Evolutionary conservation across 305 asterid genomes (phyloP).

Genomic region (Solanum chacoense): DNA sequence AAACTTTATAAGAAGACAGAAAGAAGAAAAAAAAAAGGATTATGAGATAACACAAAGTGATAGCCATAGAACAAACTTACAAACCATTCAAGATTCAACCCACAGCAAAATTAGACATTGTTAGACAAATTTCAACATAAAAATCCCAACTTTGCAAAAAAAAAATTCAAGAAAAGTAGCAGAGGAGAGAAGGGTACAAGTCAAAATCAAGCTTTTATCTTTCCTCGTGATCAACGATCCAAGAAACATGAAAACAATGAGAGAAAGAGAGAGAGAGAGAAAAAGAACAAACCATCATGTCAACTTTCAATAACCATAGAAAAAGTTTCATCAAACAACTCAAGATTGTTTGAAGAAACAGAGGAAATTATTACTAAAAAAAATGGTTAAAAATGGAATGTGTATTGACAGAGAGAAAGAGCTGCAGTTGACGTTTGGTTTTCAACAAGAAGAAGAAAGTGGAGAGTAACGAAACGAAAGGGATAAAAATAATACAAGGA

Average conservation of each 20-base stretch:
- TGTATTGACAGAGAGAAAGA: constrained; percentile 1
- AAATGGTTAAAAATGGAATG: not conserved
- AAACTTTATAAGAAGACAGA: not conserved
- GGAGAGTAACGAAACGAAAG: constrained; percentile 15
- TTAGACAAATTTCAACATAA: not conserved
- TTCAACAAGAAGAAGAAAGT: constrained; percentile 15
- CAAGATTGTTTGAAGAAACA: not conserved
- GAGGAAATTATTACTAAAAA: not conserved
- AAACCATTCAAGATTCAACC: not conserved
- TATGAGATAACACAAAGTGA: not conserved
- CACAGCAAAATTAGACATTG: not conserved
- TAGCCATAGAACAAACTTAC: not conserved
- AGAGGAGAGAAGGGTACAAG: not conserved
- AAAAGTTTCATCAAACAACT: not conserved
- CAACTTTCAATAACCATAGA: not conserved
- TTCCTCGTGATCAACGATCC: not conserved
- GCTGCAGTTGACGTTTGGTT: not conserved
- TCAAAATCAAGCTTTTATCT: not conserved
- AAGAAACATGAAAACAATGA: not conserved
- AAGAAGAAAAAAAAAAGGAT: not conserved
- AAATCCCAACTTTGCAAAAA: not conserved
- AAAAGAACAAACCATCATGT: not conserved
- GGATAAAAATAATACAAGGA: constrained; percentile 17
- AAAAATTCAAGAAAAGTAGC: not conserved
- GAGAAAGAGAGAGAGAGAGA: not conserved